Percentiles rank a stretch among this genome's conserved stretches.
phyloP scores from a whole-genome alignment of 257 asterid genomes.

The Pogostemon cablin region DNA sequence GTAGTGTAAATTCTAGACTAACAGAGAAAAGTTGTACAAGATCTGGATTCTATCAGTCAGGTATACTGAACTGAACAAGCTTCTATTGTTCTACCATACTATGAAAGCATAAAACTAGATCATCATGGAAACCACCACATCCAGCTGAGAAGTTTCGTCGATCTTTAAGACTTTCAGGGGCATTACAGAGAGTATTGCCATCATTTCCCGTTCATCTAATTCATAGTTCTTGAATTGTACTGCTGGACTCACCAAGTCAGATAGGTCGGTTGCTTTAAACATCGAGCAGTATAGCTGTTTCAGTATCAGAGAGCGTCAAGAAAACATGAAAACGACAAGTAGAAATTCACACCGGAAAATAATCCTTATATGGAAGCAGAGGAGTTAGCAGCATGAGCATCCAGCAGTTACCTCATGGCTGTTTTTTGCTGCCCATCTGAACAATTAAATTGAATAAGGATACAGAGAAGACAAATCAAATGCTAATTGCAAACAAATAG shows the following conservation, averaged over 20 bases:
- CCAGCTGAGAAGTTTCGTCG: slow-evolving; percentile 32
- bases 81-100: slow-evolving; percentile 8
- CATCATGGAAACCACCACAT: slow-evolving; percentile 19
- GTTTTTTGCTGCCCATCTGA: slow-evolving; percentile 59
- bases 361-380: too few relatives aligned
- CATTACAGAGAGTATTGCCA: slow-evolving; percentile 32
- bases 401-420: slow-evolving; percentile 42
- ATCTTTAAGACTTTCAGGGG: slow-evolving; percentile 24
- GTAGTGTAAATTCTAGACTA: slow-evolving; percentile 1
- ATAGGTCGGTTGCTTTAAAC: slow-evolving; percentile 37
- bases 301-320: slow-evolving; percentile 30
- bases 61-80: slow-evolving; percentile 15
- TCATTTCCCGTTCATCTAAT: slow-evolving; percentile 38
- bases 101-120: slow-evolving; percentile 31
- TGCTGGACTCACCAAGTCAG: slow-evolving; percentile 44
- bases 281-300: slow-evolving; percentile 48
- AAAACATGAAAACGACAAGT: slow-evolving; percentile 27
- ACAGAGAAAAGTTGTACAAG: slow-evolving; percentile 1
- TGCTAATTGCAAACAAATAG: slow-evolving; percentile 2
- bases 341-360: slow-evolving; percentile 13
- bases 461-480: slow-evolving; percentile 1
- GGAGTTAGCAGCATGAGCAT: too few relatives aligned
- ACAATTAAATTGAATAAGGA: slow-evolving; percentile 31
- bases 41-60: slow-evolving; percentile 16
- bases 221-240: slow-evolving; percentile 49